Percentiles rank a stretch among this genome's conserved stretches.
Conservation (phyloP, 139 green algal genomes). For the Penium margaritaceum region DNA sequence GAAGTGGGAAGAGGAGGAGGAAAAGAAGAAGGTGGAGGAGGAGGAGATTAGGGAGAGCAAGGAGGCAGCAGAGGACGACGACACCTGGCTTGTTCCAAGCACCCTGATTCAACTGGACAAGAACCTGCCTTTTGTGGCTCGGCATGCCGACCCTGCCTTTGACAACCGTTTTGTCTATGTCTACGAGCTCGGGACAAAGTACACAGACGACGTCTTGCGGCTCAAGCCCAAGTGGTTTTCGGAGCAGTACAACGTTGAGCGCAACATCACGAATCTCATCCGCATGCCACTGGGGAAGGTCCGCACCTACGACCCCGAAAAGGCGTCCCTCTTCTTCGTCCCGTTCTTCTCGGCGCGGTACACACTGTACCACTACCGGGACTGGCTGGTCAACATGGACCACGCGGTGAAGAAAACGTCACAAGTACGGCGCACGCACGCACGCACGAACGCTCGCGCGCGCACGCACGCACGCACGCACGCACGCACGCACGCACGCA, state of each 20-base stretch:
- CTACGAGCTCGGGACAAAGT: slow-evolving; percentile 15
- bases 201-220: slow-evolving; percentile 13
- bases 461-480: too few relatives aligned
- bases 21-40: too few relatives aligned
- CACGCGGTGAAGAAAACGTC: slow-evolving; percentile 6
- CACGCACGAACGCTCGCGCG: too few relatives aligned
- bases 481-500: too few relatives aligned
- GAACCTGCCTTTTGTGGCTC: too few relatives aligned
- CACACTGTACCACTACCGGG: background rate
- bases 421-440: background rate
- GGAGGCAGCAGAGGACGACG: too few relatives aligned
- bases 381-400: slow-evolving; percentile 12
- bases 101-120: too few relatives aligned
- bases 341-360: slow-evolving; percentile 1
- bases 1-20: too few relatives aligned
- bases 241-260: slow-evolving; percentile 16
- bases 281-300: background rate
- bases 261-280: background rate
- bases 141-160: too few relatives aligned
- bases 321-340: slow-evolving; percentile 10
- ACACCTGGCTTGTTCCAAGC: too few relatives aligned
- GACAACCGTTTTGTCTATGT: slow-evolving; percentile 21
- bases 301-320: slow-evolving; percentile 12
- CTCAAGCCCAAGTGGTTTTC: slow-evolving; percentile 8
- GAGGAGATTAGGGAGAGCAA: too few relatives aligned